Evolutionary conservation across 768 basidiomycete genomes (phyloP), one percentile per base, ranked within the genome.

Genomic region (Megacollybia marginata): DNA sequence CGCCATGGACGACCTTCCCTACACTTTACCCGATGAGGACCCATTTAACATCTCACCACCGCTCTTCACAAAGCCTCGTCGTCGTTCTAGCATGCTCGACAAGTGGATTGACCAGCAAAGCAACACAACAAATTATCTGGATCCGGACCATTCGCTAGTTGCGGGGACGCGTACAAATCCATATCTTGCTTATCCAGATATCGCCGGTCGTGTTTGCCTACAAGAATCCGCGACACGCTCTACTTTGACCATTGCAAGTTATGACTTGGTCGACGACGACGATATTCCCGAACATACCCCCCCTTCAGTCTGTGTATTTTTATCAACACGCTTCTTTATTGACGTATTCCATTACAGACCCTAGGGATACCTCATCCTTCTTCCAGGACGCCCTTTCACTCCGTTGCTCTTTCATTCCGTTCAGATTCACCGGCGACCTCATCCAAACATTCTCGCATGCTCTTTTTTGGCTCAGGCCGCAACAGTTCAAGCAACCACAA

Each of bases 41-140:
- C 75, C 75, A 18, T 77, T 75, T 61, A 70, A 66, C 55, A 66
- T 69, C 38, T 64, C 60, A 33, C 69, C 60, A 33, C 69, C 72
- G 28, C 56, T 66, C 36, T 52, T 64, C 40, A 59, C 55, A 32
- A 60, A 65, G 49, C 65, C 67, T 19, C 66, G 66, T 36, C 59
- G 67, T 53, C 72, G 70, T 40, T 75, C 76, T n/a, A 77, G 74
- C 57, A 62, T 77, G 62, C 68, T 79, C 48, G 66, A 75, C 62
- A 73, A 73, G 56, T 80, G 76, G 76, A 77, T 79, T 44, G 62
- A 69, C 47, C 75, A 78, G 47, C 76, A 78, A 58, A 74, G 74
- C 42, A 47, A 47, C 40, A 34, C 46, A 50, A 42, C 61, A 47
- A 48, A 40, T 54, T 38, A 48, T 34, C 42, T 54, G 54, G 47